A percentile compares a stretch with the other conserved stretches of the same genome.
These are phyloP conservation scores for Teunomyces atbi DNA, from an alignment of 805 yeast species.

Conservation along the genomic window DNA sequence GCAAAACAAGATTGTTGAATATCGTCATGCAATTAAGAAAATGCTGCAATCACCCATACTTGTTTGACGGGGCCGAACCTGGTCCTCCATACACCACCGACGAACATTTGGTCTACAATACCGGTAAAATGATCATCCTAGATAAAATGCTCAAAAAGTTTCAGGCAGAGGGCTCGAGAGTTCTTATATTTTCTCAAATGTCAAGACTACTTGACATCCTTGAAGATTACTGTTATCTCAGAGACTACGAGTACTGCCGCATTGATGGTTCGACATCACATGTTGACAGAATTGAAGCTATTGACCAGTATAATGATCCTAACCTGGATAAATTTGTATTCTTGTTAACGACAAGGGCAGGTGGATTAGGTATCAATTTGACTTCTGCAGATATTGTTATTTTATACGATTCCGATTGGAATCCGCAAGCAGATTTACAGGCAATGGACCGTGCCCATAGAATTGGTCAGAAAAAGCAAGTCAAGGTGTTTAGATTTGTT, in stretches of 20 bases:
- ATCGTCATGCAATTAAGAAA: conserved; percentile 96
- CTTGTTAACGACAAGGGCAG: conserved; percentile 90
- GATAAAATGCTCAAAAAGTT: conserved; percentile 78
- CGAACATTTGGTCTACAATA: conserved; percentile 85
- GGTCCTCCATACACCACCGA: conserved; percentile 97
- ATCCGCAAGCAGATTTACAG: conserved; percentile 96
- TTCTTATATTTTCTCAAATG: conserved; percentile 91
- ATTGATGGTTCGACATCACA: conserved; percentile 94
- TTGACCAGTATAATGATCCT: conserved; percentile 86
- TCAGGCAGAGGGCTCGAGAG: conserved; percentile 79
- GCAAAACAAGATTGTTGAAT: conserved; percentile 84
- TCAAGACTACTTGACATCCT: conserved; percentile 82
- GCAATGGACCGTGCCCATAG: conserved; percentile 99
- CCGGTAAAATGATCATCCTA: conserved; percentile 87
- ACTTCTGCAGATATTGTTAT: conserved; percentile 91
- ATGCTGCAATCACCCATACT: conserved; percentile 95
- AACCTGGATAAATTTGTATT: conserved; percentile 81
- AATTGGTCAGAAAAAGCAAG: conserved; percentile 96
- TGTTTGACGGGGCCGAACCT: conserved; percentile 99
- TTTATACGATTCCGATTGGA: conserved; percentile 93
- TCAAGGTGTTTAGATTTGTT: conserved; percentile 85
- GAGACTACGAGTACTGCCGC: conserved; percentile 84
- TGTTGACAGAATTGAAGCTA: conserved; percentile 88
- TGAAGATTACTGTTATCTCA: conserved; percentile 86
- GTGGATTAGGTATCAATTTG: conserved; percentile 92